phyloP scores from a whole-genome alignment of 148 eudicot species.

The Rhododendron griersonianum region DNA sequence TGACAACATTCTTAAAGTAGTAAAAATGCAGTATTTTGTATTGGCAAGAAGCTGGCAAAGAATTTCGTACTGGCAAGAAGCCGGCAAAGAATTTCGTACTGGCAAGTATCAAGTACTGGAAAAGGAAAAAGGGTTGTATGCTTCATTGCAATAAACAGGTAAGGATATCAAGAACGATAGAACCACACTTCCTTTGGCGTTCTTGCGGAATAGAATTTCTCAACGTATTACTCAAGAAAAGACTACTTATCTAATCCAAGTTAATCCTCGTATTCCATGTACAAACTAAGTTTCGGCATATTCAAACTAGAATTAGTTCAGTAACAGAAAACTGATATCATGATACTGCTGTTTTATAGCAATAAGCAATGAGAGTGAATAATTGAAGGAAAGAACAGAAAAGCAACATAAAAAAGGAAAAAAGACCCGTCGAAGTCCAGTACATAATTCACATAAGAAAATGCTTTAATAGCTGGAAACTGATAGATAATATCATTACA shows the following conservation, averaged over 20 bases:
- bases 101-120: not conserved
- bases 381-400: not conserved
- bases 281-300: not conserved
- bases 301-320: not conserved
- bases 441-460: not conserved
- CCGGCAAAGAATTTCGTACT: not conserved
- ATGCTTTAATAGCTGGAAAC: not conserved
- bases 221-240: not conserved
- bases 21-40: not conserved
- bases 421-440: not conserved
- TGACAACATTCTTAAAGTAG: not conserved
- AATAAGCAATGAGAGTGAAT: not conserved
- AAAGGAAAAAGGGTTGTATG: not conserved
- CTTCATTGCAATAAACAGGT: not conserved
- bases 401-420: not conserved
- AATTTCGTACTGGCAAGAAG: not conserved
- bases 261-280: not conserved
- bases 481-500: conserved; percentile 2
- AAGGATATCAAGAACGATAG: not conserved
- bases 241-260: not conserved
- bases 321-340: not conserved
- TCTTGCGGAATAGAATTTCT: not conserved
- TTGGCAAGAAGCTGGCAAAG: not conserved
- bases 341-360: not conserved
- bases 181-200: not conserved